Percentiles rank a stretch among this genome's conserved stretches.
phyloP scores from a whole-genome alignment of 495 filamentous ascomycete genomes.

The Parachaetomium inaequale region DNA sequence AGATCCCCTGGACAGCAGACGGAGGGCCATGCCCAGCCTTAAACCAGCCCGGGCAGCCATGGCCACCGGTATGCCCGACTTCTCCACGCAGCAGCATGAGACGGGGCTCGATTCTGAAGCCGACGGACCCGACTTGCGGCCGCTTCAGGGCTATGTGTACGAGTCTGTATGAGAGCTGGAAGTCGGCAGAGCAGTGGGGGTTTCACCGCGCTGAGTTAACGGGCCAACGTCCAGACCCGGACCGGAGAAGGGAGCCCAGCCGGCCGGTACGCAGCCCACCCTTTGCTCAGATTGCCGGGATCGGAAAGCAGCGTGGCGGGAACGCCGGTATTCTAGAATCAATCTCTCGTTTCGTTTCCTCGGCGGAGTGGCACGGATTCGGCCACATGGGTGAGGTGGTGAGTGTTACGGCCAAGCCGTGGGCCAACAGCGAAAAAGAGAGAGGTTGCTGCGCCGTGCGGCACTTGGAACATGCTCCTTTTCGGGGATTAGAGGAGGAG shows the following conservation, averaged over 20 bases:
- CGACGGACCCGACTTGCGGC: constrained; percentile 5
- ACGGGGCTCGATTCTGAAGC: constrained; percentile 4
- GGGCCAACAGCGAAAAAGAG: constrained; percentile 1
- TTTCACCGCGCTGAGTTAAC: constrained; percentile 7
- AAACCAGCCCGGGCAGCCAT: constrained; percentile 7
- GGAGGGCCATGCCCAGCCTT: constrained; percentile 3
- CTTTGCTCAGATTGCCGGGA: neutral
- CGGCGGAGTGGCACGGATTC: neutral
- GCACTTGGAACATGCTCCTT: constrained; percentile 1
- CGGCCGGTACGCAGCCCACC: neutral
- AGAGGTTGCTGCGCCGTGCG: constrained; percentile 12
- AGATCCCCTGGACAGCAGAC: neutral
- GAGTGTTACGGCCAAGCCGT: neutral
- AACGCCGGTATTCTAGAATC: neutral
- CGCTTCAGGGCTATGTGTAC: neutral
- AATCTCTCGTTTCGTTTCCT: neutral
- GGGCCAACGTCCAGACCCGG: constrained; percentile 7
- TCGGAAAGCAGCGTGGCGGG: neutral
- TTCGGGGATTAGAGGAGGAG: neutral
- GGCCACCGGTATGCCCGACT: neutral
- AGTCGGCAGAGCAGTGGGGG: neutral
- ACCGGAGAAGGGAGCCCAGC: neutral
- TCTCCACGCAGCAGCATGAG: neutral
- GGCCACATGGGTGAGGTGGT: neutral
- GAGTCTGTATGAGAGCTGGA: neutral